These are phyloP conservation scores for Coemansia sp. DNA, from an alignment of 192 early-diverging fungal genomes.

Conservation along the genomic window DNA sequence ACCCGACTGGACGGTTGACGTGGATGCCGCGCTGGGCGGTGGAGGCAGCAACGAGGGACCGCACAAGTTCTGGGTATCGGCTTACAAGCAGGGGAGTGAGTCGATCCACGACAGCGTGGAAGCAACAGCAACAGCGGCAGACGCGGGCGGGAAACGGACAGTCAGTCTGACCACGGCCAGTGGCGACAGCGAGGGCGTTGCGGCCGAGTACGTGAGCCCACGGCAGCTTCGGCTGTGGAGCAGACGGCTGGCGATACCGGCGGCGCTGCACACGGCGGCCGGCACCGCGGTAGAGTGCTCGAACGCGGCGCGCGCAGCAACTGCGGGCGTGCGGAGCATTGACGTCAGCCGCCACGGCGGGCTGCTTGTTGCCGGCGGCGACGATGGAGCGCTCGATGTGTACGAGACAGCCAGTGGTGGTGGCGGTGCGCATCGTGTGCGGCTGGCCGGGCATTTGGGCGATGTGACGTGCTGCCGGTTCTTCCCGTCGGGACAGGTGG, in stretches of 20 bases:
- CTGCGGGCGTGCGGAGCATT: constrained; percentile 29
- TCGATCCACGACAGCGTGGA: constrained; percentile 39
- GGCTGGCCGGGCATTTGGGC: constrained; percentile 61
- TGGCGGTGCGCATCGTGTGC: constrained; percentile 14
- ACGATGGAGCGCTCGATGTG: constrained; percentile 42
- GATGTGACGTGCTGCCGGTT: constrained; percentile 68
- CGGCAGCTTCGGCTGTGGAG: constrained; percentile 36
- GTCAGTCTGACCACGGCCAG: constrained; percentile 9
- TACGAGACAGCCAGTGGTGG: constrained; percentile 24
- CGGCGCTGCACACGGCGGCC: constrained; percentile 23
- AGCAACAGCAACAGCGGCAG: constrained; percentile 2
- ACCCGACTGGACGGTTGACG: constrained; percentile 54
- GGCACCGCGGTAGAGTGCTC: constrained; percentile 24
- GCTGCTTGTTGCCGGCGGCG: constrained; percentile 39
- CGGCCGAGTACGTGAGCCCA: constrained; percentile 22
- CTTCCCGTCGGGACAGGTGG: constrained; percentile 75
- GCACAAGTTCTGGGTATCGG: constrained; percentile 52
- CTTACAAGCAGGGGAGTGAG: constrained; percentile 23
- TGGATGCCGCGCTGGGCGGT: constrained; percentile 21
- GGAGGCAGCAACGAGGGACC: constrained; percentile 14
- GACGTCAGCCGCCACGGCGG: constrained; percentile 42
- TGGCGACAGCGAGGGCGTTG: neutral
- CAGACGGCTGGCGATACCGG: constrained; percentile 13
- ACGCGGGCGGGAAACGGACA: constrained; percentile 4
- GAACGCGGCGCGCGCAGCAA: constrained; percentile 23